These are phyloP conservation scores for Isabelozyma rhagii DNA, from an alignment of 805 yeast genomes.

Conservation along the genomic window DNA sequence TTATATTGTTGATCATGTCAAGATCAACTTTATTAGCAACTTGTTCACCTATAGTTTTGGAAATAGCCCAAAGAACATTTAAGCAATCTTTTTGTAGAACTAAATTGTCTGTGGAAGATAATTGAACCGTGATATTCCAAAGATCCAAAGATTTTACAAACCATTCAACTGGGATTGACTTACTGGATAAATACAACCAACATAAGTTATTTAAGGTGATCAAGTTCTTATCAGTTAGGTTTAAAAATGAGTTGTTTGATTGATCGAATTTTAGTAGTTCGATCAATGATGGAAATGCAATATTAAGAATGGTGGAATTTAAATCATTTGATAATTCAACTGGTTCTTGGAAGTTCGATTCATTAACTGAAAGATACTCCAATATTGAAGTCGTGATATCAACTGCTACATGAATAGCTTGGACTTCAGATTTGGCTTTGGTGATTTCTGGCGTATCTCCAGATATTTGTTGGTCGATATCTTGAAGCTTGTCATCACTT, in stretches of 20 bases:
- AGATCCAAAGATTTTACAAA: slow-evolving; percentile 18
- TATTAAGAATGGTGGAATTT: slow-evolving; percentile 14
- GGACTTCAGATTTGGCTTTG: slow-evolving; percentile 50
- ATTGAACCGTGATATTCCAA: slow-evolving; percentile 25
- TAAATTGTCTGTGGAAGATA: slow-evolving; percentile 12
- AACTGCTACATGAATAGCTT: slow-evolving; percentile 64
- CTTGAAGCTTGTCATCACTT: slow-evolving; percentile 9
- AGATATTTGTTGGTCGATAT: slow-evolving; percentile 19
- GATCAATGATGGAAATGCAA: slow-evolving; percentile 27
- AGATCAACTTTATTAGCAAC: slow-evolving; percentile 19
- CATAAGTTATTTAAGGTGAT: slow-evolving; percentile 69
- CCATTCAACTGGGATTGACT: slow-evolving; percentile 39
- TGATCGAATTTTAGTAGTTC: slow-evolving; percentile 39
- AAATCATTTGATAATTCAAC: slow-evolving; percentile 17
- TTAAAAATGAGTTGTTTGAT: slow-evolving; percentile 16
- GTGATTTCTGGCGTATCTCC: slow-evolving; percentile 37
- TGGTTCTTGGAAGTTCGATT: slow-evolving; percentile 17
- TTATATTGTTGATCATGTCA: slow-evolving; percentile 23
- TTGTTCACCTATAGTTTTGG: slow-evolving; percentile 35
- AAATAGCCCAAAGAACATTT: slow-evolving; percentile 36
- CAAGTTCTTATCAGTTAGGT: slow-evolving; percentile 54
- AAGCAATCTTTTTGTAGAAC: slow-evolving; percentile 29
- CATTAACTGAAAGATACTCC: slow-evolving; percentile 48
- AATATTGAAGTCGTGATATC: slow-evolving; percentile 76
- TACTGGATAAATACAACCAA: slow-evolving; percentile 49